phyloP scores from a whole-genome alignment of 768 basidiomycete genomes.

The Lentinus tigrinus region DNA sequence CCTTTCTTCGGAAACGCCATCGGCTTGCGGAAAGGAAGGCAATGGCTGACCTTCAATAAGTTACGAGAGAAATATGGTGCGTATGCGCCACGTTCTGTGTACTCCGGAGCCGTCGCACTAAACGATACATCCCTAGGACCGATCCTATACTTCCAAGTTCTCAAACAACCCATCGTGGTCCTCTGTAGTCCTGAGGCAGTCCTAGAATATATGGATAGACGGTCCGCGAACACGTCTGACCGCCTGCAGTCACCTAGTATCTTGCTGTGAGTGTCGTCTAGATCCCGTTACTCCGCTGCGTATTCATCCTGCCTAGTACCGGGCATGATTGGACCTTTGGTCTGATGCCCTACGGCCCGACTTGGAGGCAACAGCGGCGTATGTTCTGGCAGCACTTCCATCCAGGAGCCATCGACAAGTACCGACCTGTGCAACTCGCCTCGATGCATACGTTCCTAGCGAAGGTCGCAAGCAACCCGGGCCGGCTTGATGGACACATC shows the following conservation, averaged over 20 bases:
- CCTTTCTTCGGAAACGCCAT: slow-evolving; percentile 24
- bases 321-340: not conserved
- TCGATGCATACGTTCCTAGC: slow-evolving; percentile 6
- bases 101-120: no score
- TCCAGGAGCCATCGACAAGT: not conserved
- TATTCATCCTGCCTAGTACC: not conserved
- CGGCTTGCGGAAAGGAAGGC: slow-evolving; percentile 11
- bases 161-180: slow-evolving; percentile 3
- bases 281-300: not conserved
- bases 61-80: not conserved
- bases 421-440: not conserved
- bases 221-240: slow-evolving; percentile 18
- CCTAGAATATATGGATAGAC: slow-evolving; percentile 15
- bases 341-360: not conserved
- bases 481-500: not conserved
- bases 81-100: no score
- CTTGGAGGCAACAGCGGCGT: not conserved
- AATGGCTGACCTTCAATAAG: not conserved
- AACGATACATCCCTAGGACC: not conserved
- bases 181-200: not conserved
- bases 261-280: slow-evolving; percentile 11
- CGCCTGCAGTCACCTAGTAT: slow-evolving; percentile 6
- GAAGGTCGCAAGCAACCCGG: slow-evolving; percentile 2
- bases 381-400: not conserved
- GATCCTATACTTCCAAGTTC: not conserved